phyloP scores from a whole-genome alignment of 2,329 filamentous ascomycete species.

The Zymoseptoria tritici region DNA sequence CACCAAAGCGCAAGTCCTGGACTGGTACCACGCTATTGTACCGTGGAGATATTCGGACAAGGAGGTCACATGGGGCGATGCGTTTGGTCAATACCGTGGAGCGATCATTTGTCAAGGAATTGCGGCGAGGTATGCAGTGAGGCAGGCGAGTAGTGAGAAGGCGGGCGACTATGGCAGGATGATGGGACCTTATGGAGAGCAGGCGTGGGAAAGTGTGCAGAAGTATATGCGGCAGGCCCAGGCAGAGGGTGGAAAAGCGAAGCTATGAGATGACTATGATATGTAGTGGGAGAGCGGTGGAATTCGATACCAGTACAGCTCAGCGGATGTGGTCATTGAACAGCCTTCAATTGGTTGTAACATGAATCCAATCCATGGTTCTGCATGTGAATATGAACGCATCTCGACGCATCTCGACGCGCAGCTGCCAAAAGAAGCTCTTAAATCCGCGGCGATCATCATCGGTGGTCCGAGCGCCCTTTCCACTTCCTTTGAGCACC shows the following conservation, averaged over 20 bases:
- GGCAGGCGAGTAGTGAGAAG: slow-evolving; percentile 83
- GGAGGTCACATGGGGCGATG: slow-evolving; percentile 57
- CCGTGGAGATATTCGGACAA: slow-evolving; percentile 60
- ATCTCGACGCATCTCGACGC: neutral
- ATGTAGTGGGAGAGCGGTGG: neutral
- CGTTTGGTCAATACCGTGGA: slow-evolving; percentile 54
- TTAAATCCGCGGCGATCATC: neutral
- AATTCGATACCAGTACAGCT: neutral
- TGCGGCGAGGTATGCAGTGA: slow-evolving; percentile 71
- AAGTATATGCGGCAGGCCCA: slow-evolving; percentile 32
- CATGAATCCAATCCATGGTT: neutral
- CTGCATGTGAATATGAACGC: neutral
- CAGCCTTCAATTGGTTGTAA: neutral
- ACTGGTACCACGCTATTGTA: slow-evolving; percentile 60
- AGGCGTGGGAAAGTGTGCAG: slow-evolving; percentile 68
- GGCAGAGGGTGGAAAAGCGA: slow-evolving; percentile 15
- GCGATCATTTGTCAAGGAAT: slow-evolving; percentile 77
- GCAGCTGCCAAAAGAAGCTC: neutral
- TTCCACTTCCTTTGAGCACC: neutral
- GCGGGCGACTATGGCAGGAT: slow-evolving; percentile 65
- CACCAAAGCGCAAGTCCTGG: slow-evolving; percentile 49
- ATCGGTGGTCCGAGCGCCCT: neutral
- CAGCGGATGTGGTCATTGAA: no score
- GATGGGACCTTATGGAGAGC: slow-evolving; percentile 64
- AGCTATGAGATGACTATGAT: slow-evolving; percentile 5